phyloP scores from a whole-genome alignment of 139 green algal species.

The Chlamydomonas eustigma region DNA sequence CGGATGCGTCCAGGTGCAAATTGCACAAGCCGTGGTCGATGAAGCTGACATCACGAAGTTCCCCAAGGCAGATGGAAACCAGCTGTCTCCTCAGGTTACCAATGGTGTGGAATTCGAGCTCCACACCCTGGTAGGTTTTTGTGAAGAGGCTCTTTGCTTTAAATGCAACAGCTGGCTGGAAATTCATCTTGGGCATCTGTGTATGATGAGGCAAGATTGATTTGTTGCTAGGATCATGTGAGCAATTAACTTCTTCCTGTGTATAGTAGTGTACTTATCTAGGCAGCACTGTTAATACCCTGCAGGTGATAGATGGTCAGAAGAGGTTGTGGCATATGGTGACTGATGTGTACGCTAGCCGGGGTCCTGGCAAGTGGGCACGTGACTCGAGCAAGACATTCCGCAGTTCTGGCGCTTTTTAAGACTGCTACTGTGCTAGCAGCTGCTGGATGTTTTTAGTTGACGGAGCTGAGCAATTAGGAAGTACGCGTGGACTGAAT shows the following conservation, averaged over 20 bases:
- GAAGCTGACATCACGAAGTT: conserved; percentile 8
- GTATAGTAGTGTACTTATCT: no score
- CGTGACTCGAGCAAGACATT: neutral
- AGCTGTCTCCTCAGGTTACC: neutral
- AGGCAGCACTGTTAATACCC: no score
- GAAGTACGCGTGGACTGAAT: no score
- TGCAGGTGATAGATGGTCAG: neutral
- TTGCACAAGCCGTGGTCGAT: conserved; percentile 11
- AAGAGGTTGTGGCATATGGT: conserved; percentile 4
- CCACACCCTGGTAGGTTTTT: conserved; percentile 12
- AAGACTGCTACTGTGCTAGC: no score
- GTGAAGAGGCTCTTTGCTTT: neutral
- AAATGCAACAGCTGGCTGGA: neutral
- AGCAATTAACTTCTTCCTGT: no score
- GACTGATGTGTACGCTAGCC: neutral
- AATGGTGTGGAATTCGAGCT: conserved; percentile 14
- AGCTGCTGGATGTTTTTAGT: no score
- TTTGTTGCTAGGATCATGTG: no score
- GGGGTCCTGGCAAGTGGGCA: neutral
- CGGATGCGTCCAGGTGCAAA: conserved; percentile 8
- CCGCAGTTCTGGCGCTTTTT: conserved; percentile 11
- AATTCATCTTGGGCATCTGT: no score
- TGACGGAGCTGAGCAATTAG: no score
- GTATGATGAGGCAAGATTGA: no score
- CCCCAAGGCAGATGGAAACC: neutral